Evolutionary conservation across 768 basidiomycete species (phyloP).

Genomic region (Boletellus ananiceps): DNA sequence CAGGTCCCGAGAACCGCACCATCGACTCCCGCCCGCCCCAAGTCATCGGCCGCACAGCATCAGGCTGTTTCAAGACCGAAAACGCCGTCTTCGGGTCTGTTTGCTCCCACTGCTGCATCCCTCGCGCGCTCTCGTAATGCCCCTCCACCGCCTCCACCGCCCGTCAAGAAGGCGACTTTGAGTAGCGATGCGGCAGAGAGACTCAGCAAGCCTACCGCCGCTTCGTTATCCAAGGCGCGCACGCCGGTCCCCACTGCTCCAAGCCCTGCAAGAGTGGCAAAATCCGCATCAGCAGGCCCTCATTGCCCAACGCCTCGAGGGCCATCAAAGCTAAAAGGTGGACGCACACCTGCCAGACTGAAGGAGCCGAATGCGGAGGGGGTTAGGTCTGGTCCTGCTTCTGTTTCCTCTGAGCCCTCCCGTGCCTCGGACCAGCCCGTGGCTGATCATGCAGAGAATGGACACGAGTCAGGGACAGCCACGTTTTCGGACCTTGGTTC

Average conservation of each 20-base stretch:
- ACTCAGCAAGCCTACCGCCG: conserved; percentile 79
- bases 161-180: conserved; percentile 51
- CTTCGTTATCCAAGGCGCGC: conserved; percentile 62
- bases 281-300: conserved; percentile 29
- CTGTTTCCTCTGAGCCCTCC: conserved; percentile 24
- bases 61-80: conserved; percentile 40
- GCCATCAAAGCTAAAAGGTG: conserved; percentile 26
- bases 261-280: conserved; percentile 24
- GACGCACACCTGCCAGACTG: conserved; percentile 22
- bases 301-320: conserved; percentile 27
- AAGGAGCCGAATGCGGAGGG: conserved; percentile 21
- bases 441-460: conserved; percentile 23
- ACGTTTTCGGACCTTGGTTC: conserved; percentile 13
- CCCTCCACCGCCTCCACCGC: conserved; percentile 40
- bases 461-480: conserved; percentile 18
- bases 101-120: conserved; percentile 81
- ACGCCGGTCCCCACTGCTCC: conserved; percentile 18
- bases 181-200: conserved; percentile 56
- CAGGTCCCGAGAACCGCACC: conserved; percentile 28
- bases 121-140: conserved; percentile 64
- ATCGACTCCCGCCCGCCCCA: conserved; percentile 33
- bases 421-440: conserved; percentile 18
- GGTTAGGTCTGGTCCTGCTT: conserved; percentile 14
- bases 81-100: conserved; percentile 63
- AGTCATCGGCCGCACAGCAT: conserved; percentile 29